Conservation (phyloP, 371 early-diverging fungal species). For the Mucor mucedo region DNA sequence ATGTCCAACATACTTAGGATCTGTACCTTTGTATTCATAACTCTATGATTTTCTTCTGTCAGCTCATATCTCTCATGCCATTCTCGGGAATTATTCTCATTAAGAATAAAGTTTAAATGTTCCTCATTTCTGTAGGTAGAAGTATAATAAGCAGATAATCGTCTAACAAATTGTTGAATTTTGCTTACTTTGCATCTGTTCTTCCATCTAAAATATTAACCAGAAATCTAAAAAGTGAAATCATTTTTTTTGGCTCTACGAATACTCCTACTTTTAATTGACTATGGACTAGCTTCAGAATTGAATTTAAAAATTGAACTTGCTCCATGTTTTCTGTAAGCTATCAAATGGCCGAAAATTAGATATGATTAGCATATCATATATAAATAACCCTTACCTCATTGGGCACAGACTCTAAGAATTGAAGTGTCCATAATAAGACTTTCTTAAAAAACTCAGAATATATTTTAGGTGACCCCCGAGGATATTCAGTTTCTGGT, state of each 20-base stretch:
- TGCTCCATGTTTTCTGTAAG: constrained; percentile 31
- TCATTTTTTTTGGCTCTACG: constrained; percentile 32
- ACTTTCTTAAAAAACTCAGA: constrained; percentile 38
- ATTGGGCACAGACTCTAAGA: constrained; percentile 29
- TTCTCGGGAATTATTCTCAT: constrained; percentile 14
- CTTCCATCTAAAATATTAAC: constrained; percentile 56
- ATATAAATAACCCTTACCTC: constrained; percentile 20
- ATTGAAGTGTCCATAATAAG: constrained; percentile 36
- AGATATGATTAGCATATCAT: no score
- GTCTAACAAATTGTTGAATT: not conserved
- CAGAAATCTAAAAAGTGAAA: constrained; percentile 38
- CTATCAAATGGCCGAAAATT: constrained; percentile 3
- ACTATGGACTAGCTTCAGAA: constrained; percentile 38
- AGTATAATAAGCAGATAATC: not conserved
- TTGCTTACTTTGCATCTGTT: constrained; percentile 38
- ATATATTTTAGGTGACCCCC: constrained; percentile 20
- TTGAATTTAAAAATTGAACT: constrained; percentile 37
- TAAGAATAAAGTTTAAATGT: constrained; percentile 30
- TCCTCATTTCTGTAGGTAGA: constrained; percentile 29
- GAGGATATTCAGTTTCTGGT: constrained; percentile 18
- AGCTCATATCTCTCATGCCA: constrained; percentile 48
- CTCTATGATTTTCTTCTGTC: constrained; percentile 44
- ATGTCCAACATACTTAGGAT: constrained; percentile 54
- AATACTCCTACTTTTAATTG: constrained; percentile 49
- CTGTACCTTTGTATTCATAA: constrained; percentile 57